Conservation (phyloP, 176 grass and related monocot genomes). For the Dactylis glomerata region DNA sequence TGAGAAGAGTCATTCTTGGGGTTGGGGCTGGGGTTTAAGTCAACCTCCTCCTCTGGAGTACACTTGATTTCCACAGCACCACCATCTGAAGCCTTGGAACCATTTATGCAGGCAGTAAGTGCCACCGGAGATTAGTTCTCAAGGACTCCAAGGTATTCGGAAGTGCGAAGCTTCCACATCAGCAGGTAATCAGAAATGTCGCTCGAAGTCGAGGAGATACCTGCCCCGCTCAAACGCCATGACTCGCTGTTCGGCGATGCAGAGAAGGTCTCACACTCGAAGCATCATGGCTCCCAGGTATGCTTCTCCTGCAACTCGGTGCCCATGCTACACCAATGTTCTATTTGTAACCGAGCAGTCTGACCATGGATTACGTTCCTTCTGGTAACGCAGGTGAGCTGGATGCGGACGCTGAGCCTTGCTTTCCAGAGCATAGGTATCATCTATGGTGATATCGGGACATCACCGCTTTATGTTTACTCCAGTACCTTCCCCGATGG, state of each 20-base stretch:
- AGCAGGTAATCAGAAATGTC: not conserved
- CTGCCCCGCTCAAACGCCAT: not conserved
- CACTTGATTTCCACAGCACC: slow-evolving; percentile 26
- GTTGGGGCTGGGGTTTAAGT: not conserved
- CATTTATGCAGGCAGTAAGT: not conserved
- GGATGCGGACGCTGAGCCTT: slow-evolving; percentile 42
- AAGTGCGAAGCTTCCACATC: not conserved
- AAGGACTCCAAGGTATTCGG: not conserved
- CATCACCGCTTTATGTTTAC: slow-evolving; percentile 66
- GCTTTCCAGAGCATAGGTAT: slow-evolving; percentile 72
- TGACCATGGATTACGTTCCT: not conserved
- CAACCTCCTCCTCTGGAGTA: not conserved
- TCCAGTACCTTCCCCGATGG: slow-evolving; percentile 60
- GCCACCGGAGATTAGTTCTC: not conserved
- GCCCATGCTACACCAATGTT: not conserved
- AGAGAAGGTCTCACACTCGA: not conserved
- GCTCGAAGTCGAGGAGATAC: not conserved
- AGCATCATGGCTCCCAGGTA: not conserved
- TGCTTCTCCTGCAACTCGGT: not conserved
- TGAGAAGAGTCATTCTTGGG: not conserved
- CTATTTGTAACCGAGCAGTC: not conserved
- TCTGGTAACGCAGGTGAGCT: slow-evolving; percentile 46
- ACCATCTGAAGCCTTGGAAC: not conserved
- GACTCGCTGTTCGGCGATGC: not conserved
- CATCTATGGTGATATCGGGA: slow-evolving; percentile 82